Base-by-base conservation (phyloP, 495 filamentous ascomycete genomes). In the Neurospora tetrasperma region DNA sequence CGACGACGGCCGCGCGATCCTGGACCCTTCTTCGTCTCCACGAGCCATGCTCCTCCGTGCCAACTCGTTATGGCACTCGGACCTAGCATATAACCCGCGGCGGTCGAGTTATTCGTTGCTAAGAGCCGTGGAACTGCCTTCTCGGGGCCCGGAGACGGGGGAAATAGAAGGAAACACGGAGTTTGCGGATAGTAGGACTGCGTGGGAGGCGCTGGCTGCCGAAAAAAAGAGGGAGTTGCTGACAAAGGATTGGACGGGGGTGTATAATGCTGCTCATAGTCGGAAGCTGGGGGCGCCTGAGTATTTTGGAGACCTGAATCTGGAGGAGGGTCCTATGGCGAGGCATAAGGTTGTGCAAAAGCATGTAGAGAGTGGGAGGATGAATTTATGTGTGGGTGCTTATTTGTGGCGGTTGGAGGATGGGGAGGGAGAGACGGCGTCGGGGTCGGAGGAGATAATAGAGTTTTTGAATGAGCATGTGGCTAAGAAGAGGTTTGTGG, bases 41-140 rank as follows among this genome's bases (percentile, higher is more conserved):
- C 16, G 80, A 80, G 38, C 84, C 84, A 75, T 77, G 77, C 39
- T 84, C 84, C 62, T 73, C 0, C 0, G 84, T 70, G 87, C 87
- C 44, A 90, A 90, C 74, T 80, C 78, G 9, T 80, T 90, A n/a
- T 90, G 86, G 78, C 89, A 90, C 75, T 84, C 84, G 6, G 89
- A 90, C 77, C 86, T 84, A 20, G 83, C 82, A 16, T 90, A 89
- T 78, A 90, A 90, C 76, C 88, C 88, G 10, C 86, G 87, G 0
- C 85, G 89, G 38, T 86, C 88, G 2, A 80, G 78, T 14, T 86
- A 86, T 81, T 89, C 86, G 18, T 78, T 89, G 1, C 81, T 90
- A 3, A 82, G 84, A 4, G 86, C 87, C 10, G 79, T 82, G 23
- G 81, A 83, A 69, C 80, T 90, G 7, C 88, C 88, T 4, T 88